phyloP scores from a whole-genome alignment of 352 stramenopile species.

The Saprolegnia diclina region DNA sequence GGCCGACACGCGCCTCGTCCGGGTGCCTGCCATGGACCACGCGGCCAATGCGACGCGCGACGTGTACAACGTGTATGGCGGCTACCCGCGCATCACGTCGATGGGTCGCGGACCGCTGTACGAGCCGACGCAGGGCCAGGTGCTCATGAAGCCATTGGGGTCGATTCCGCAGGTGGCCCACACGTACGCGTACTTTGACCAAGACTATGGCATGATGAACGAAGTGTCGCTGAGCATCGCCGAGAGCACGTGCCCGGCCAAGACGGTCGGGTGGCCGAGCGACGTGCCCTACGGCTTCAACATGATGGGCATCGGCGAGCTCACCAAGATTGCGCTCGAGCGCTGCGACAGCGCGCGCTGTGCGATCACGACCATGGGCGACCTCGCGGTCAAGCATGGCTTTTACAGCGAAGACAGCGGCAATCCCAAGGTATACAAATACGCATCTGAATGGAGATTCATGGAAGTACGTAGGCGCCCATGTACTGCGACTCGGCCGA shows the following conservation, averaged over 20 bases:
- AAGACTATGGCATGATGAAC: conserved; percentile 94
- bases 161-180: conserved; percentile 86
- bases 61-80: conserved; percentile 39
- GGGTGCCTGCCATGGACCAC: conserved; percentile 82
- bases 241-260: conserved; percentile 89
- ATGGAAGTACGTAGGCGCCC: conserved; percentile 32
- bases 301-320: conserved; percentile 85
- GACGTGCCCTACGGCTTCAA: conserved; percentile 68
- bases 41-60: conserved; percentile 35
- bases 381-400: conserved; percentile 86
- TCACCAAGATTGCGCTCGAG: conserved; percentile 89
- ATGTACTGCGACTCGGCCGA: conserved; percentile 74
- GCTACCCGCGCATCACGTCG: conserved; percentile 67
- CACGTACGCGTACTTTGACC: conserved; percentile 93
- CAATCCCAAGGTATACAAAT: conserved; percentile 34
- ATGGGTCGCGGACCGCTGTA: conserved; percentile 71
- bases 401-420: conserved; percentile 92
- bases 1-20: conserved; percentile 86
- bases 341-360: conserved; percentile 75
- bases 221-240: conserved; percentile 91
- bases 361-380: conserved; percentile 87
- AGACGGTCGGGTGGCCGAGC: conserved; percentile 66
- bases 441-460: not conserved
- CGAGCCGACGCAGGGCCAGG: conserved; percentile 33
- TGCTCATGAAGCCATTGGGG: conserved; percentile 54